Evolutionary conservation across 164 flowering plant genomes (phyloP), one percentile per base, ranked within the genome.

Genomic region (Macadamia integrifolia): DNA sequence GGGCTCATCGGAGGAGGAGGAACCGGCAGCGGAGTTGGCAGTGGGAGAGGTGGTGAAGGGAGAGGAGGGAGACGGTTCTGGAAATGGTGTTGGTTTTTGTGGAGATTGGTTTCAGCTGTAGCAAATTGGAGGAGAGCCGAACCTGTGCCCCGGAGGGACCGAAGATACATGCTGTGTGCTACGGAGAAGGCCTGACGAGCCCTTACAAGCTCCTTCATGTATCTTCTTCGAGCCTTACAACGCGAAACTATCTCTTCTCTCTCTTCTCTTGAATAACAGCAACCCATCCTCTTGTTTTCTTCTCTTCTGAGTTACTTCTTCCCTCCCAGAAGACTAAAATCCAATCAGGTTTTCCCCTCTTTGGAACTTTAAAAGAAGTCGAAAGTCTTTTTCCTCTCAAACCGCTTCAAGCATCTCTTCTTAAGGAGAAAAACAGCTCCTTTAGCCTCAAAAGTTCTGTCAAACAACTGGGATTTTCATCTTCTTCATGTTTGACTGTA

Each of bases 121-220:
- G 97, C 83, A 73, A 93, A 93, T 65, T 90, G 96, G n/a, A 91
- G 85, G 43, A 93, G 87, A 53, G 95, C 87, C 6, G 96, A 72
- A 68, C 94, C 98, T 9, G 96, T 90, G 57, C 72, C 63, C 6
- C 93, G 82, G 11, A 94, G 88, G 3, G 97, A 88, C 3, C 90
- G 81, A 15, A 94, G 70, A 65, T 92, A 94, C 81, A 86, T 67
- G 59, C 76, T 50, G 66, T 90, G 97, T 3, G 95, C 73, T 13
- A 86, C 86, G 1, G 98, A 79, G 53, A 92, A 77, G 5, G 90
- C 76, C 56, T 92, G 93, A 11, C 97, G 79, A 1, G 97, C 87
- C 64, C 79, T 74, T 7, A 90, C 98, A 40, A 94, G 67, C 63
- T 90, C 92, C 65, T 94, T 94, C 91, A 90, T 87, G 83, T 92